Evolutionary conservation across 2,329 filamentous ascomycete species (phyloP).

Genomic region (Xylariales sp.): DNA sequence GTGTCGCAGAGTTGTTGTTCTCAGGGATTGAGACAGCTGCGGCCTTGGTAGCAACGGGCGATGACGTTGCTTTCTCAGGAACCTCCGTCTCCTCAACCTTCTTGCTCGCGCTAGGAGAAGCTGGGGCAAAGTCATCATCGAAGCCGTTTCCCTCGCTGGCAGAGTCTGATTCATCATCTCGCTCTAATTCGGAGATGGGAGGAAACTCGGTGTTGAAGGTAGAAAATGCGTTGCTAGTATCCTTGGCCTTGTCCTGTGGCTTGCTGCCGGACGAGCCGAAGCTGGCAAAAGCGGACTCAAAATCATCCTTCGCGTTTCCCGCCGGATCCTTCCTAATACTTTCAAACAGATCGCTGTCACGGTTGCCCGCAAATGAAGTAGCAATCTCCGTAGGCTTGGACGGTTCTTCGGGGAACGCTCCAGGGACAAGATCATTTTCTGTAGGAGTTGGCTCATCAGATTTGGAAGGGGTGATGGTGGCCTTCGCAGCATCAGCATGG

Average conservation of each 20-base stretch:
- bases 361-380: conserved; percentile 20
- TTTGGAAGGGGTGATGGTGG: conserved; percentile 18
- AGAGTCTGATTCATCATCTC: conserved; percentile 80
- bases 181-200: conserved; percentile 81
- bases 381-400: conserved; percentile 19
- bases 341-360: conserved; percentile 46
- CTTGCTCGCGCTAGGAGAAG: conserved; percentile 39
- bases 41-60: conserved; percentile 21
- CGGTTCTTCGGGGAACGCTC: conserved; percentile 47
- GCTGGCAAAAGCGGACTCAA: conserved; percentile 79
- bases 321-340: conserved; percentile 43
- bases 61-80: conserved; percentile 19
- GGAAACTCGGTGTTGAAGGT: conserved; percentile 79
- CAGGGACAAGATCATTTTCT: conserved; percentile 37
- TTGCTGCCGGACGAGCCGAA: conserved; percentile 57
- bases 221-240: conserved; percentile 39
- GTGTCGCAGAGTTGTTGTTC: conserved; percentile 11
- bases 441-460: conserved; percentile 18
- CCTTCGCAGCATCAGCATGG: too few species aligned
- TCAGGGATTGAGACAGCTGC: conserved; percentile 19
- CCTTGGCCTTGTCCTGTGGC: conserved; percentile 38
- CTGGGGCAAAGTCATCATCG: conserved; percentile 84
- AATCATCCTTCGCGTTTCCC: conserved; percentile 74
- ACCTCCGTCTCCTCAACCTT: conserved; percentile 20
- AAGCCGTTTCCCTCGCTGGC: conserved; percentile 79